Evolutionary conservation across 768 basidiomycete species (phyloP).

Genomic region (Lactarius quietus): DNA sequence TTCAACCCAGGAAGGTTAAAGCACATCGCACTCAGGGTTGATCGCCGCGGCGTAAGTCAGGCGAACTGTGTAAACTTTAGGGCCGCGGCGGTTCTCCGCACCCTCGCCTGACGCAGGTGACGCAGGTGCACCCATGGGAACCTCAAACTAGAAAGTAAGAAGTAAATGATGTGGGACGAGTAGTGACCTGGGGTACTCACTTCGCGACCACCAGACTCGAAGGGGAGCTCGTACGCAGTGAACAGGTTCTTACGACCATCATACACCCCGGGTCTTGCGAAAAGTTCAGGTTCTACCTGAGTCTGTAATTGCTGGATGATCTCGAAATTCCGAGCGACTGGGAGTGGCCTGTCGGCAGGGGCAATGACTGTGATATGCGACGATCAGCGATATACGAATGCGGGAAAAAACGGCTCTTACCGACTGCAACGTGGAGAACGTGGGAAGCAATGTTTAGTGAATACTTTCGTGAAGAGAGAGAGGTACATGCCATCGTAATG

Average conservation of each 20-base stretch:
- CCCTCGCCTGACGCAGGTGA: slow-evolving; percentile 3
- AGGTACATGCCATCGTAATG: slow-evolving; percentile 71
- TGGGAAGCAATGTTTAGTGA: background rate
- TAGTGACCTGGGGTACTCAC: slow-evolving; percentile 33
- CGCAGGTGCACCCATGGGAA: slow-evolving; percentile 44
- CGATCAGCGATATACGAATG: background rate
- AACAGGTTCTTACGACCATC: slow-evolving; percentile 81
- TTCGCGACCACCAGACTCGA: slow-evolving; percentile 48
- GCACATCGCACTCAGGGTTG: slow-evolving; percentile 69
- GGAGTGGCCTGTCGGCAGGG: slow-evolving; percentile 60
- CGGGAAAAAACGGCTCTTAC: slow-evolving; percentile 34
- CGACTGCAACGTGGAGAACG: slow-evolving; percentile 34
- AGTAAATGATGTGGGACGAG: slow-evolving; percentile 8
- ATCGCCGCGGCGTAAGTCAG: slow-evolving; percentile 70
- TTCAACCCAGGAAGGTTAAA: slow-evolving; percentile 27
- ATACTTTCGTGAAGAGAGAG: background rate
- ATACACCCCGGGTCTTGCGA: slow-evolving; percentile 70
- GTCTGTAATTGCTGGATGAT: slow-evolving; percentile 63
- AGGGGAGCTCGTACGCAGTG: slow-evolving; percentile 54
- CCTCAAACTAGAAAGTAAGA: slow-evolving; percentile 49
- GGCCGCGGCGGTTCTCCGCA: slow-evolving; percentile 33
- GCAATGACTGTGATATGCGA: slow-evolving; percentile 47
- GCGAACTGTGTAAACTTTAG: slow-evolving; percentile 64
- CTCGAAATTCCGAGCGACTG: slow-evolving; percentile 65
- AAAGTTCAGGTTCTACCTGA: slow-evolving; percentile 54